These are phyloP conservation scores for Rubia yunnanensis DNA, from an alignment of 257 asterid genomes.

Conservation along the genomic window DNA sequence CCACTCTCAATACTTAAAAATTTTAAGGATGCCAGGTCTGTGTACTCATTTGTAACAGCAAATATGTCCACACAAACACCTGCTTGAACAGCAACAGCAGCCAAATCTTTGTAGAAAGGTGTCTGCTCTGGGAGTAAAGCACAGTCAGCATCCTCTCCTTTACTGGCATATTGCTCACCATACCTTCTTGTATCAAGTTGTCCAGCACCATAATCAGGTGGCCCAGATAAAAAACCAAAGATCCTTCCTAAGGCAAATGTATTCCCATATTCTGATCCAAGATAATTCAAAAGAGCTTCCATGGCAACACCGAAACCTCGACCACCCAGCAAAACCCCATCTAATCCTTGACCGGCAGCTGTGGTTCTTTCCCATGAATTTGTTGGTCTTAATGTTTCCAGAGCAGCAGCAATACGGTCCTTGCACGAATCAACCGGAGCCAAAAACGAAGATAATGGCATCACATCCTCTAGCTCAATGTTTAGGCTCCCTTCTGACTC, in stretches of 20 bases:
- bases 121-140: constrained; percentile 99
- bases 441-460: constrained; percentile 89
- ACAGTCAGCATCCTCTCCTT: constrained; percentile 97
- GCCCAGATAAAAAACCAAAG: constrained; percentile 88
- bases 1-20: constrained; percentile 98
- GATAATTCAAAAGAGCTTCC: constrained; percentile 84
- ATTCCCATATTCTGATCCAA: constrained; percentile 95
- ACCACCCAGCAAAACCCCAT: constrained; percentile 90
- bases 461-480: constrained; percentile 88
- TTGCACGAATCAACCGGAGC: constrained; percentile 96
- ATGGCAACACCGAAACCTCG: constrained; percentile 95
- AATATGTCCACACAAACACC: constrained; percentile 94
- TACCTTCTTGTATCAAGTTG: constrained; percentile 93
- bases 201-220: constrained; percentile 97
- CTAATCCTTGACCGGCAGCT: constrained; percentile 85
- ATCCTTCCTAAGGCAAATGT: constrained; percentile 94
- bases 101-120: constrained; percentile 94
- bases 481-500: constrained; percentile 59
- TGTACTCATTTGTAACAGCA: constrained; percentile 98
- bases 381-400: constrained; percentile 83
- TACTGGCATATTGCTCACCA: constrained; percentile 99
- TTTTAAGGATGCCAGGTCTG: constrained; percentile 95
- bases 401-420: constrained; percentile 79
- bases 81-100: constrained; percentile 98
- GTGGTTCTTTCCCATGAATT: constrained; percentile 92